These are phyloP conservation scores for Myxozyma kluyveri DNA, from an alignment of 805 yeast species.

Conservation along the genomic window DNA sequence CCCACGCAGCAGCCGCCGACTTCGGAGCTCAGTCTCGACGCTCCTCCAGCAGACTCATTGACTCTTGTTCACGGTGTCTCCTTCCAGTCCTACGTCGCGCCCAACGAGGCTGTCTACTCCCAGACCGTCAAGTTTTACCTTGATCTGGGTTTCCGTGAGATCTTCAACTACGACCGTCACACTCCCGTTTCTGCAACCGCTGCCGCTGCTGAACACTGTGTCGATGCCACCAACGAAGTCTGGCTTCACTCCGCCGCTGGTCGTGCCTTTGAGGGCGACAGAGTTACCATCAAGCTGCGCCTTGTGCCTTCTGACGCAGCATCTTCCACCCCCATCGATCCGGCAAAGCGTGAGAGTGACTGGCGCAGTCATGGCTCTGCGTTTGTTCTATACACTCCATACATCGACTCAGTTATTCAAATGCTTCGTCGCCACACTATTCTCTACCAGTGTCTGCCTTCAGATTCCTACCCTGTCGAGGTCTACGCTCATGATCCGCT, in stretches of 20 bases:
- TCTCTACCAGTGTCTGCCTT: conserved; percentile 61
- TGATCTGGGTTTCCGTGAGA: conserved; percentile 42
- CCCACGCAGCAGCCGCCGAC: conserved; percentile 5
- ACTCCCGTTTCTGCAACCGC: conserved; percentile 9
- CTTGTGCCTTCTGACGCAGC: conserved; percentile 17
- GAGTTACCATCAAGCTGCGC: conserved; percentile 31
- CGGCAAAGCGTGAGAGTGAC: conserved; percentile 39
- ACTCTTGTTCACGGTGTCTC: conserved; percentile 56
- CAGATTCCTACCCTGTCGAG: conserved; percentile 70
- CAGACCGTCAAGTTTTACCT: conserved; percentile 58
- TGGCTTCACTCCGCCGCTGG: conserved; percentile 39
- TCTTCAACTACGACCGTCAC: conserved; percentile 40
- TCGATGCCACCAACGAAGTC: conserved; percentile 31
- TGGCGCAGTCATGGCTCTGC: conserved; percentile 51
- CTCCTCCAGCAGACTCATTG: conserved; percentile 4
- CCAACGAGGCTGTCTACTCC: conserved; percentile 45
- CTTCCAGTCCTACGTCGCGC: conserved; percentile 53
- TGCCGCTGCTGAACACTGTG: conserved; percentile 28
- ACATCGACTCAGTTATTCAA: conserved; percentile 42
- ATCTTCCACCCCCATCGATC: conserved; percentile 23
- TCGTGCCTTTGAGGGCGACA: conserved; percentile 37
- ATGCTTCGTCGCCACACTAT: conserved; percentile 40
- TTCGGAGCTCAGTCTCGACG: neutral
- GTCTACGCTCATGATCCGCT: conserved; percentile 78
- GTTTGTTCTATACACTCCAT: conserved; percentile 47